Base-by-base conservation (phyloP, 139 green algal genomes). In the Dunaliella primolecta region DNA sequence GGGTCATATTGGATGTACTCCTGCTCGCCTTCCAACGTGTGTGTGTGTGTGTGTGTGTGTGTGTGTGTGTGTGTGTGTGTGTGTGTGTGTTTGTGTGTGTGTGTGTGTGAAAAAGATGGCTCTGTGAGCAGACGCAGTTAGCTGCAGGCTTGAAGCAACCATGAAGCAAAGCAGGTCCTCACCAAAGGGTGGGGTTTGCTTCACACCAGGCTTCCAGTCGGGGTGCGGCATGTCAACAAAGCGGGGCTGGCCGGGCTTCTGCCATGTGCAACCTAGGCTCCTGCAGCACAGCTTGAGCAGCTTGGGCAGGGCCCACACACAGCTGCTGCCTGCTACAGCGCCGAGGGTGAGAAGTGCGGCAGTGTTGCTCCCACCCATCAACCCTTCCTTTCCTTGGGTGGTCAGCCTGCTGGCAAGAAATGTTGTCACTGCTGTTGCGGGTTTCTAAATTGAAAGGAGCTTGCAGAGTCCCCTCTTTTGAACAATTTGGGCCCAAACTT, bases 181-280 rank as follows among this genome's bases (percentile, higher is more conserved):
- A 64, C 46, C 46, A 33, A 64, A 91, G 0, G 89, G 90, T 30
- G 86, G 83, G 3, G 86, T 83, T 82, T 94, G 90, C 36, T 86
- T 81, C 11, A 92, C 31, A 2, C 88, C 89, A 25, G 91, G 91
- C 30, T 84, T 78, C 91, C 91, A 96, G 21, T 84, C 34, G 0
- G 92, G 89, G 83, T 95, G 89, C 21, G 92, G 93, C 78, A 83
- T 83, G 15, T 38, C 75, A 46, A 38, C 75, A 30, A 46, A 80
- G 7, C 15, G 46, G 7, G 46, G 46, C 46, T 64, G 46, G 46
- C 15, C 46, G 7, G 46, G 46, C 46, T 15, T 64, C 46, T 64
- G 46, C 15, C n/a, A n/a, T n/a, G n/a, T 64, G 7, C 46, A 25
- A 15, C 46, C 15, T 15, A 64, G 7, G 46, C 46, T 64, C 46